Base-by-base conservation (phyloP, 352 stramenopile genomes). In the Phytophthora syringae region DNA sequence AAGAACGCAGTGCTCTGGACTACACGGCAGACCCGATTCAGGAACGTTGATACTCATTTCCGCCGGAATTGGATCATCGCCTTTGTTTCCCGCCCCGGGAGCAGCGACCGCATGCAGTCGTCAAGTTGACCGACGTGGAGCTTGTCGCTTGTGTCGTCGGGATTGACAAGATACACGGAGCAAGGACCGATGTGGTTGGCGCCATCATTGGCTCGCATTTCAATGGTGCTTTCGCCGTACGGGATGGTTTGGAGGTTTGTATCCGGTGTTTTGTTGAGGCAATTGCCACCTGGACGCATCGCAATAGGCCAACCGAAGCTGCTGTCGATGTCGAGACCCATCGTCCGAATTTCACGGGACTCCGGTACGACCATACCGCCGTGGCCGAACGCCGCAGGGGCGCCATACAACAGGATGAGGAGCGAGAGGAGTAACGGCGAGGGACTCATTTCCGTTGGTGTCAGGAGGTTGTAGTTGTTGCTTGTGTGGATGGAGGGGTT, bases 121-220 rank as follows among this genome's bases (percentile, higher is more conserved):
- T 81, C 43, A 9, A 72, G 62, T 39, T 72, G 43, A 0, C 73
- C 73, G 5, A 81, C 49, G 25, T 79, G 70, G 1, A 81, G 36
- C 36, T 70, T 69, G 58, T 77, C 67, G 30, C 12, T 72, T 11
- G 48, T 54, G 28, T 79, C 48, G 15, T 60, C 37, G 1, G 66
- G 73, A 57, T 78, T 64, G 40, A 81, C 67, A 45, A 82, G 63
- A 52, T 70, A 74, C 32, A 74, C 55, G 1, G 66, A 72, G 52
- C 70, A 82, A 12, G 70, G 70, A 18, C 74, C 74, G 30, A 82
- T 60, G 63, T 82, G 70, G 67, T 82, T 79, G 37, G 74, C 74
- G 6, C 70, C 70, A 27, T 79, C 67, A 45, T 79, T 79, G 27
- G 73, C 73, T n/a, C 64, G 67, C 70, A 82, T 75, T 22, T 60